These are phyloP conservation scores for Schizothecium vesticola DNA, from an alignment of 495 filamentous ascomycete species.

Conservation along the genomic window DNA sequence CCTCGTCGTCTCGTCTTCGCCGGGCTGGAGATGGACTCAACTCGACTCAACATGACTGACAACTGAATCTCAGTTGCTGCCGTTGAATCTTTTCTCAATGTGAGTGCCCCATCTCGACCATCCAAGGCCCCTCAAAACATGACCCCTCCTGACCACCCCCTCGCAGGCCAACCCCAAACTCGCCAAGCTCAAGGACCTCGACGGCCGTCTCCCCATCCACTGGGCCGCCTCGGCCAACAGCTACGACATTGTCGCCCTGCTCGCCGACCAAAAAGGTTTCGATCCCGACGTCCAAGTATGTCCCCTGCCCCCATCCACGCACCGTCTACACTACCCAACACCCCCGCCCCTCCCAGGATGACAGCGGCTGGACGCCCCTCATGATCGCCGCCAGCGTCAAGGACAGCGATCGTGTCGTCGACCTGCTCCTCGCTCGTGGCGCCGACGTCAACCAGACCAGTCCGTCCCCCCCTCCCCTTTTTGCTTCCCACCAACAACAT, in stretches of 20 bases:
- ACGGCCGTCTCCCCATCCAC: constrained; percentile 88
- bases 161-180: constrained; percentile 72
- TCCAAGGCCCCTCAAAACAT: background rate
- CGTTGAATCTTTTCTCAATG: constrained; percentile 74
- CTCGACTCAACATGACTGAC: background rate
- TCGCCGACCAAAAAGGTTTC: constrained; percentile 65
- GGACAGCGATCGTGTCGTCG: constrained; percentile 61
- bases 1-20: background rate
- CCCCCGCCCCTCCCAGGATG: constrained; percentile 59
- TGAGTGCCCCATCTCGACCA: constrained; percentile 26
- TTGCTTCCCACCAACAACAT: background rate
- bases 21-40: background rate
- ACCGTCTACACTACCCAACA: background rate
- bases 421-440: constrained; percentile 70
- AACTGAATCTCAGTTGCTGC: constrained; percentile 14
- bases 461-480: constrained; percentile 23
- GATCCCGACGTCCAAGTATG: constrained; percentile 79
- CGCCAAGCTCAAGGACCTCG: constrained; percentile 68
- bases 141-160: constrained; percentile 8
- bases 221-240: constrained; percentile 89
- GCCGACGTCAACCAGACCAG: constrained; percentile 82
- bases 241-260: constrained; percentile 64
- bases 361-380: constrained; percentile 85
- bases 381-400: constrained; percentile 87
- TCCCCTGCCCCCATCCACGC: background rate